phyloP scores from a whole-genome alignment of 352 stramenopile species.

The Pythium guiyangense region DNA sequence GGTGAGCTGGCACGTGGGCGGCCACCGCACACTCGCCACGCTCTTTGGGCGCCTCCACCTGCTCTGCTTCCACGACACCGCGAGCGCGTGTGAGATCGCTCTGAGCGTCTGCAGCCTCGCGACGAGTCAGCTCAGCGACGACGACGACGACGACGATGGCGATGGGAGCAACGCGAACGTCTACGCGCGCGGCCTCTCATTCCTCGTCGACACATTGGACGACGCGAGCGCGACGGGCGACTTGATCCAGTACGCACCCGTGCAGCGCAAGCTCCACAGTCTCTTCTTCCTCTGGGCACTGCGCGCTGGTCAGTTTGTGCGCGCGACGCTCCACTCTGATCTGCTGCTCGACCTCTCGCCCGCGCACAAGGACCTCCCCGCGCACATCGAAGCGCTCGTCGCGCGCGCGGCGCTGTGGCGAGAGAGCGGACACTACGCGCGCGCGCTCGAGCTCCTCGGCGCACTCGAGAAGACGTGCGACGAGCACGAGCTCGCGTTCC shows the following conservation, averaged over 20 bases:
- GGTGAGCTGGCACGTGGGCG: slow-evolving; percentile 46
- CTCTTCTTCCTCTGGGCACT: slow-evolving; percentile 55
- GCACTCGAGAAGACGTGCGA: slow-evolving; percentile 35
- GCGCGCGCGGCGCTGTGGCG: slow-evolving; percentile 26
- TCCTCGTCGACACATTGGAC: slow-evolving; percentile 26
- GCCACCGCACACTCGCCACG: slow-evolving; percentile 36
- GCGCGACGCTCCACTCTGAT: slow-evolving; percentile 40
- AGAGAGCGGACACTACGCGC: slow-evolving; percentile 26
- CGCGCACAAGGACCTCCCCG: slow-evolving; percentile 34
- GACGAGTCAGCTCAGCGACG: slow-evolving; percentile 8
- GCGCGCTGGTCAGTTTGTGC: slow-evolving; percentile 32
- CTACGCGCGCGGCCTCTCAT: slow-evolving; percentile 28
- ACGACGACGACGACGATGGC: slow-evolving; percentile 4
- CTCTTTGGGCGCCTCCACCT: slow-evolving; percentile 49
- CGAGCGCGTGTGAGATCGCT: slow-evolving; percentile 43
- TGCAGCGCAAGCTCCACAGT: slow-evolving; percentile 44
- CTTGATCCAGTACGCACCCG: slow-evolving; percentile 28
- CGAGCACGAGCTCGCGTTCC: slow-evolving; percentile 33
- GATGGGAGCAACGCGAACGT: slow-evolving; percentile 6
- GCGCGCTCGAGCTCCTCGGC: slow-evolving; percentile 35
- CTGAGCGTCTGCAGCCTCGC: slow-evolving; percentile 49
- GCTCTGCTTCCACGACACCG: slow-evolving; percentile 47
- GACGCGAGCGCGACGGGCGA: slow-evolving; percentile 5
- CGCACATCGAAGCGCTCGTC: slow-evolving; percentile 39
- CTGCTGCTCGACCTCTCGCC: slow-evolving; percentile 40